A percentile compares a stretch with the other conserved stretches of the same genome.
Evolutionary conservation across 2,329 filamentous ascomycete species (phyloP).

Genomic region (Phyllosticta citriasiana): DNA sequence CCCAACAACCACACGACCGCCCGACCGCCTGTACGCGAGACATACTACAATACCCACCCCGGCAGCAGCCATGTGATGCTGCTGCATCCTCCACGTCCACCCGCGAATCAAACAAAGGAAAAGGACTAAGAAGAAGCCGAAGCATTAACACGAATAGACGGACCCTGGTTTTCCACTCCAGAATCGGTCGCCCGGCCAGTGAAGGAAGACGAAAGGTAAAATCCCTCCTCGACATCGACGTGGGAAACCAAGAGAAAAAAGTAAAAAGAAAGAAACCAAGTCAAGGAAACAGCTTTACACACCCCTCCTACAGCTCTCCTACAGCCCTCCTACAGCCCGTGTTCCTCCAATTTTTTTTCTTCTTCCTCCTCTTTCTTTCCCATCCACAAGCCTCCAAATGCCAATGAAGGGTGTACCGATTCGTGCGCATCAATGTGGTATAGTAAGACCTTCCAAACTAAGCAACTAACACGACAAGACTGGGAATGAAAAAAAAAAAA

Average conservation of each 20-base stretch:
- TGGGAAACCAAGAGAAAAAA: neutral
- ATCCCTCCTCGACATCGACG: neutral
- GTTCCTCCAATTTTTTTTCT: neutral
- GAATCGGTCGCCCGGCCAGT: neutral
- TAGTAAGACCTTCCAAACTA: constrained; percentile 7
- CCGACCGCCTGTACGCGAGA: neutral
- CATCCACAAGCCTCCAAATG: neutral
- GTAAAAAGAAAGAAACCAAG: neutral
- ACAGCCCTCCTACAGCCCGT: neutral
- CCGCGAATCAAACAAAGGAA: neutral
- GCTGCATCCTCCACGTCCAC: neutral
- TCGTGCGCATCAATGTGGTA: constrained; percentile 12
- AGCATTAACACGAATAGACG: neutral
- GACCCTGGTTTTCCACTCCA: neutral
- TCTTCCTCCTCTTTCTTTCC: neutral
- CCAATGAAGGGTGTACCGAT: constrained; percentile 7
- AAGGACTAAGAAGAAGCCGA: neutral
- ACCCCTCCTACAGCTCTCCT: neutral
- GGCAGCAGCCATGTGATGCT: neutral
- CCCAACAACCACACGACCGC: too few relatives aligned
- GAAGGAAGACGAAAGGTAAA: neutral
- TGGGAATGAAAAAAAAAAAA: constrained; percentile 1
- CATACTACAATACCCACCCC: neutral
- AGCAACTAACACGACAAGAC: neutral
- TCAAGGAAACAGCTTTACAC: neutral